These are phyloP conservation scores for Geotrichum ghanense DNA, from an alignment of 805 yeast genomes.

Conservation along the genomic window DNA sequence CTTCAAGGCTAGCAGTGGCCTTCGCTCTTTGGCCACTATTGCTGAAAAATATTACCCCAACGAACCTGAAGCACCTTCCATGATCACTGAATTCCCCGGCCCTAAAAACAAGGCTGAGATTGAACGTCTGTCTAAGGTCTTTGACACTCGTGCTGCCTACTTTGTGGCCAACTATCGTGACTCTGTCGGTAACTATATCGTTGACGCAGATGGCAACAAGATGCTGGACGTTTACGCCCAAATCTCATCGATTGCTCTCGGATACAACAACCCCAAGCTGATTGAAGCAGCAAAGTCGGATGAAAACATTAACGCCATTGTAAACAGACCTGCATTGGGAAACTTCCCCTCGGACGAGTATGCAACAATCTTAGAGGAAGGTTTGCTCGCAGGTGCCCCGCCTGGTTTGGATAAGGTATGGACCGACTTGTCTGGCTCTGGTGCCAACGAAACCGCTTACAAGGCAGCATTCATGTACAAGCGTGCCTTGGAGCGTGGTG, in stretches of 20 bases:
- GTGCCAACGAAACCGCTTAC: conserved; percentile 81
- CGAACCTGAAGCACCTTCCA: conserved; percentile 66
- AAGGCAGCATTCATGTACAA: conserved; percentile 82
- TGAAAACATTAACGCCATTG: conserved; percentile 59
- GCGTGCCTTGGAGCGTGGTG: conserved; percentile 54
- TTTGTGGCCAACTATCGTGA: conserved; percentile 67
- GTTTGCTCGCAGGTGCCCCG: conserved; percentile 65
- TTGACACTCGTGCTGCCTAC: conserved; percentile 63
- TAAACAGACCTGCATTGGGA: conserved; percentile 79
- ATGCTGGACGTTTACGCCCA: conserved; percentile 71
- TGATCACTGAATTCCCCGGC: conserved; percentile 65
- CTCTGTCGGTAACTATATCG: conserved; percentile 69
- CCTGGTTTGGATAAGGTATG: conserved; percentile 64
- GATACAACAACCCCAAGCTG: conserved; percentile 75
- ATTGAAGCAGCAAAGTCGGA: conserved; percentile 57
- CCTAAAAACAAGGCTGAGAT: conserved; percentile 49
- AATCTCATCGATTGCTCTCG: conserved; percentile 75
- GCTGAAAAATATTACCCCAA: conserved; percentile 42
- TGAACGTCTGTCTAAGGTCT: conserved; percentile 44
- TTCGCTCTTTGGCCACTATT: conserved; percentile 10
- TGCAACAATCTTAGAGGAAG: conserved; percentile 36
- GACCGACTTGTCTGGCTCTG: conserved; percentile 78
- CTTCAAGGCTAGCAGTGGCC: no score
- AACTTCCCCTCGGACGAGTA: conserved; percentile 65
- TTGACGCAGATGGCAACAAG: conserved; percentile 69